Evolutionary conservation across 306 rosid species (phyloP).

Genomic region (Sindora glabra): DNA sequence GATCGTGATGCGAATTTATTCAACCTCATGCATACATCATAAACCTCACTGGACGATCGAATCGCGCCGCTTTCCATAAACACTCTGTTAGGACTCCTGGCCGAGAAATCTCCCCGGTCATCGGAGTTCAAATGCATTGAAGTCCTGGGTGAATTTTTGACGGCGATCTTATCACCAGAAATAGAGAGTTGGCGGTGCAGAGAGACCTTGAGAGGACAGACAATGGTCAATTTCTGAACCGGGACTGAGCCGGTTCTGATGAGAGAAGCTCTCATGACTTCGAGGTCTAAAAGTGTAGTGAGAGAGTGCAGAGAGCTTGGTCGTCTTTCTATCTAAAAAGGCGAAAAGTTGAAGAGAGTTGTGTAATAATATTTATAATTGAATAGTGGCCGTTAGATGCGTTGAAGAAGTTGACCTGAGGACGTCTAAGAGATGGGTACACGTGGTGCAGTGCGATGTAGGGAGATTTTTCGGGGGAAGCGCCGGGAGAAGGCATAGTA

Average conservation of each 20-base stretch:
- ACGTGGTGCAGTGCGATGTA: conserved; percentile 32
- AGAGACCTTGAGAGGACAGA: conserved; percentile 22
- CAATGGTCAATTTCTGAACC: conserved; percentile 1
- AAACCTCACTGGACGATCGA: background rate
- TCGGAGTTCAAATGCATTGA: conserved; percentile 34
- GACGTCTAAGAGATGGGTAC: background rate
- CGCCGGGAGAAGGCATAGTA: no score
- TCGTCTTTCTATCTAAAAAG: background rate
- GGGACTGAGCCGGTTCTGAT: conserved; percentile 55
- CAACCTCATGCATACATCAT: background rate
- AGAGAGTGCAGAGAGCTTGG: background rate
- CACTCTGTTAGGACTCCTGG: conserved; percentile 16
- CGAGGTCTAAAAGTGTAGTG: background rate
- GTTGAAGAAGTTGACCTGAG: background rate
- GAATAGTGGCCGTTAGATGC: conserved; percentile 4
- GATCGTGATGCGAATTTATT: conserved; percentile 12
- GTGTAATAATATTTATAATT: background rate
- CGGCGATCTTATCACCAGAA: conserved; percentile 12
- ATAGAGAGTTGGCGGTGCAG: conserved; percentile 30
- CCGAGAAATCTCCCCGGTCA: background rate
- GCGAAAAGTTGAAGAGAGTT: background rate
- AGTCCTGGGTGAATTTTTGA: conserved; percentile 26
- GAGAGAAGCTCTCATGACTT: conserved; percentile 41
- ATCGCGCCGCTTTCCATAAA: conserved; percentile 23
- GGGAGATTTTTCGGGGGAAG: background rate